phyloP scores from a whole-genome alignment of 1,284 basidiomycete species.

The Trametes polyzona region DNA sequence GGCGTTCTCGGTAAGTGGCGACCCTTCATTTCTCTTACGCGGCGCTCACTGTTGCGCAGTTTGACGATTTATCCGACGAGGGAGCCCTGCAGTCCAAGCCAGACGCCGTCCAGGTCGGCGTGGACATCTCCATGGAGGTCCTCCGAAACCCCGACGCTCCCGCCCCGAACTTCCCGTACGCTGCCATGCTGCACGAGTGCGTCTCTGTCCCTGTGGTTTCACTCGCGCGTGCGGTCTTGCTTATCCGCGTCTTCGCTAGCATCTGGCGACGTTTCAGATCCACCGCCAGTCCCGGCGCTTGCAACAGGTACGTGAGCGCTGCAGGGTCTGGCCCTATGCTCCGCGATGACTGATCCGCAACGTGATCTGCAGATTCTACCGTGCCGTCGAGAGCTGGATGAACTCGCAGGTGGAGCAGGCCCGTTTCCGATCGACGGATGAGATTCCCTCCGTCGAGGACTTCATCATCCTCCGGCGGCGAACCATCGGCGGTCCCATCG shows the following conservation, averaged over 20 bases:
- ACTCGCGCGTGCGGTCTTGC: not conserved
- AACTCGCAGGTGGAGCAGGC: slow-evolving; percentile 46
- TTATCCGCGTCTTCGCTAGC: slow-evolving; percentile 26
- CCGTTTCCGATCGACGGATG: slow-evolving; percentile 41
- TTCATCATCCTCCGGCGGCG: slow-evolving; percentile 47
- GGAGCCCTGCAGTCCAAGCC: slow-evolving; percentile 45
- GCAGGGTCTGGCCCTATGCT: not conserved
- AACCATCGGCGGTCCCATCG: slow-evolving; percentile 48
- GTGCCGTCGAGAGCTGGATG: slow-evolving; percentile 45
- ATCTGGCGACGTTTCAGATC: slow-evolving; percentile 42
- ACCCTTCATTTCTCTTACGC: not conserved
- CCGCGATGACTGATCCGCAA: slow-evolving; percentile 5
- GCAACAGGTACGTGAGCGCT: slow-evolving; percentile 34
- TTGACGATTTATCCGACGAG: slow-evolving; percentile 49
- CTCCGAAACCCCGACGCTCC: slow-evolving; percentile 37
- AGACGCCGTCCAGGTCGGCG: slow-evolving; percentile 42
- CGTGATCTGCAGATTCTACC: slow-evolving; percentile 39
- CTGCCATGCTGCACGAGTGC: slow-evolving; percentile 47
- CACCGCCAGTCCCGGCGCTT: slow-evolving; percentile 43
- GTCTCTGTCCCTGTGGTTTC: slow-evolving; percentile 14
- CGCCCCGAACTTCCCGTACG: slow-evolving; percentile 43
- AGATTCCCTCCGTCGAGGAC: slow-evolving; percentile 45
- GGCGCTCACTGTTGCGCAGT: slow-evolving; percentile 28
- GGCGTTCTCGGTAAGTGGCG: slow-evolving; percentile 46
- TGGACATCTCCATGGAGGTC: slow-evolving; percentile 39